Percentiles rank a stretch among this genome's conserved stretches.
Evolutionary conservation across 345 rosid genomes (phyloP).

Genomic region (Gossypium mustelinum): DNA sequence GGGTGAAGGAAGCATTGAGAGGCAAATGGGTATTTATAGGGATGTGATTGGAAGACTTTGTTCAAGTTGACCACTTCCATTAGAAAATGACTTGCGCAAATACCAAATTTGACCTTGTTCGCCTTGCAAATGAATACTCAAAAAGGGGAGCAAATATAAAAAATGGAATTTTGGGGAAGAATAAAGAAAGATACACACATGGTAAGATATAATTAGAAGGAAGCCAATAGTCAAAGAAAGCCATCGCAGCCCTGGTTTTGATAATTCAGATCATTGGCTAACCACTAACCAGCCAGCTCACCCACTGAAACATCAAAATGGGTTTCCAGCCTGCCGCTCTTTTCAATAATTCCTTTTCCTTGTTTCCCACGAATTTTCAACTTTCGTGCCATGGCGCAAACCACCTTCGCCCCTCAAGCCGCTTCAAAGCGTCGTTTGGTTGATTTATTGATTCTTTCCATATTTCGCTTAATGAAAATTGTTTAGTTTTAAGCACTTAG

Average conservation of each 20-base stretch:
- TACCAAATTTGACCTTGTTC: neutral
- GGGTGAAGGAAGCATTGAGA: neutral
- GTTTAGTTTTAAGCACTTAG: no score
- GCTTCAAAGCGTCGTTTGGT: neutral
- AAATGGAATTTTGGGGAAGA: neutral
- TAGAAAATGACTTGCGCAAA: neutral
- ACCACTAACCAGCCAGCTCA: no score
- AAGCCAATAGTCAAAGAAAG: neutral
- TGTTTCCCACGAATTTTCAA: neutral
- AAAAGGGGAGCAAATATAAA: neutral
- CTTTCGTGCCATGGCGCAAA: neutral
- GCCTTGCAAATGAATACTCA: neutral
- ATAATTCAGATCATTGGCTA: neutral
- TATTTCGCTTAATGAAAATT: no score
- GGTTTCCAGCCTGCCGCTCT: neutral
- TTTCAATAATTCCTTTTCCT: neutral
- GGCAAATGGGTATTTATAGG: conserved; percentile 11
- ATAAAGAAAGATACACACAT: neutral
- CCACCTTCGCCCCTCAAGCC: neutral
- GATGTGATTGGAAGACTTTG: neutral
- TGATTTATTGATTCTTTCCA: no score
- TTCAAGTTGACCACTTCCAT: neutral
- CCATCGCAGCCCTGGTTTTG: neutral
- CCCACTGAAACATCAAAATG: no score
- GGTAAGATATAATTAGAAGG: neutral